These are phyloP conservation scores for Termitomyces sp. DNA, from an alignment of 1,284 basidiomycete species.

Conservation along the genomic window DNA sequence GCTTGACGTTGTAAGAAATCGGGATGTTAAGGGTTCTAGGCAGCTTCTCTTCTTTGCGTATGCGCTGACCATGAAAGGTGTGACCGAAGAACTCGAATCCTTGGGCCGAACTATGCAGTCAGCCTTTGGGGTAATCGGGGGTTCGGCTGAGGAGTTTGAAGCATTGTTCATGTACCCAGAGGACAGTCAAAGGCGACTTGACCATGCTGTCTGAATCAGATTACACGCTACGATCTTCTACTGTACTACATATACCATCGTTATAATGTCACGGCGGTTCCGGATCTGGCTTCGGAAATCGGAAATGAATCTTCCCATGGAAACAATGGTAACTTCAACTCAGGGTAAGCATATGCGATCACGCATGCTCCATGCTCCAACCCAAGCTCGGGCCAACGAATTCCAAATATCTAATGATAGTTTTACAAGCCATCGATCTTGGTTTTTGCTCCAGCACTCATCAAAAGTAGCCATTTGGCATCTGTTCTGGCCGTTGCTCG, in stretches of 20 bases:
- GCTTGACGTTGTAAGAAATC: conserved; percentile 79
- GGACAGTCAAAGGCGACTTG: conserved; percentile 16
- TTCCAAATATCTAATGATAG: too few species aligned
- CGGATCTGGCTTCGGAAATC: not conserved
- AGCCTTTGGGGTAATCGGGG: conserved; percentile 84
- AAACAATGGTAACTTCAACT: too few species aligned
- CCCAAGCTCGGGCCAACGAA: too few species aligned
- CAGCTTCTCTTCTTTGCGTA: conserved; percentile 94
- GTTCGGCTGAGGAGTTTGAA: conserved; percentile 65
- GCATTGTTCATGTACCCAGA: conserved; percentile 45
- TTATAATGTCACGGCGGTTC: too few species aligned
- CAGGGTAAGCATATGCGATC: too few species aligned
- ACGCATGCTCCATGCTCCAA: too few species aligned
- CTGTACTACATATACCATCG: too few species aligned
- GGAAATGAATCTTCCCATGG: not conserved
- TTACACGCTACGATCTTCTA: not conserved
- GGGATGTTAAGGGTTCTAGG: conserved; percentile 67
- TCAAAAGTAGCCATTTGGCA: too few species aligned
- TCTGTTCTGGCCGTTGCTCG: too few species aligned
- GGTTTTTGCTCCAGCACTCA: too few species aligned
- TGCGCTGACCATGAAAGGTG: conserved; percentile 87
- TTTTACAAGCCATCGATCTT: too few species aligned
- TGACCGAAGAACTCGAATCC: conserved; percentile 80
- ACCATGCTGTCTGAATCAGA: conserved; percentile 15
- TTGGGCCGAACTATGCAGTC: conserved; percentile 77